Conservation (phyloP, 768 basidiomycete species). For the Atractiella rhizophila region DNA sequence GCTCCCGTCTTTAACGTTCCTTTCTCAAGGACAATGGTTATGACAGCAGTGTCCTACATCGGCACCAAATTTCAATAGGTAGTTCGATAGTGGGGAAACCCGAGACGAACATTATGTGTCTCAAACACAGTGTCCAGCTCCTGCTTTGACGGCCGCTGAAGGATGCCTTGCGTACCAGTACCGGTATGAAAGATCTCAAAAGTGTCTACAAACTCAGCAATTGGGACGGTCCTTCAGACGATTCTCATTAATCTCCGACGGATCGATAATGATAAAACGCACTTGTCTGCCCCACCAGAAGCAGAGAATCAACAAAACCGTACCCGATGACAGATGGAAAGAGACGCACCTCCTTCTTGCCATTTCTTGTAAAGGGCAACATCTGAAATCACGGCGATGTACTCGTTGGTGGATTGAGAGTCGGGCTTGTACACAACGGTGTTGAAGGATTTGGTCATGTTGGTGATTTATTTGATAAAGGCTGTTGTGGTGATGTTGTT, state of each 20-base stretch:
- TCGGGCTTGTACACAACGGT: conserved; percentile 63
- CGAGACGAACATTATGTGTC: conserved; percentile 35
- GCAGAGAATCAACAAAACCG: too few relatives aligned
- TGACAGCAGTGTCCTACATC: too few relatives aligned
- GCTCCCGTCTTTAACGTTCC: too few relatives aligned
- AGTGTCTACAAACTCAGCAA: conserved; percentile 56
- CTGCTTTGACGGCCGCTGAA: conserved; percentile 52
- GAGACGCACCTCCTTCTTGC: conserved; percentile 23
- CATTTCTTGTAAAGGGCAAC: conserved; percentile 21
- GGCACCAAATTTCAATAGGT: too few relatives aligned
- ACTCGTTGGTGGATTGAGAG: conserved; percentile 45
- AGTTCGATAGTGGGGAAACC: too few relatives aligned
- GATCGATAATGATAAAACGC: too few relatives aligned
- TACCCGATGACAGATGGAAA: too few relatives aligned
- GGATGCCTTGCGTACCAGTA: conserved; percentile 53
- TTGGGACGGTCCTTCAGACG: conserved; percentile 33
- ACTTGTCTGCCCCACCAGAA: too few relatives aligned
- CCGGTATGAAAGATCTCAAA: conserved; percentile 43
- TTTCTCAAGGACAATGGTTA: too few relatives aligned
- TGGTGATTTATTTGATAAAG: too few relatives aligned
- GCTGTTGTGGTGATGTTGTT: too few relatives aligned
- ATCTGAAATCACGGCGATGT: conserved; percentile 39
- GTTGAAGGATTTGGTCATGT: too few relatives aligned
- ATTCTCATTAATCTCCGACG: not conserved
- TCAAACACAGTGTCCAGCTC: conserved; percentile 51